Percentiles rank a stretch among this genome's conserved stretches.
phyloP scores from a whole-genome alignment of 345 rosid species.

The Lagerstroemia speciosa region DNA sequence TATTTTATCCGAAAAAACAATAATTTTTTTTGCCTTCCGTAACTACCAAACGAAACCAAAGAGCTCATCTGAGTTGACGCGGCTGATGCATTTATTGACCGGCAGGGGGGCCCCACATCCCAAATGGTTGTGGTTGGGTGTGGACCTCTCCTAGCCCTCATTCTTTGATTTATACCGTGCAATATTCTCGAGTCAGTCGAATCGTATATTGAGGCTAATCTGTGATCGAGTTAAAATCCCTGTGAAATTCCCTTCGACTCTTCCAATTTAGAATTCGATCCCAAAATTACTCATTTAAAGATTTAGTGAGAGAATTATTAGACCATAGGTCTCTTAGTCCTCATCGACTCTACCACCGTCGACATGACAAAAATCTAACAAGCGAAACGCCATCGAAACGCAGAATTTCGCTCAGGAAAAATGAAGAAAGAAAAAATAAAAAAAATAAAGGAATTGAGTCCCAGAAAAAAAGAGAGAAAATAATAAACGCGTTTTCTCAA shows the following conservation, averaged over 20 bases:
- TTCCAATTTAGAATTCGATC: too few relatives aligned
- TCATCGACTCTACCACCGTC: too few relatives aligned
- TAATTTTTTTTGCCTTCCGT: neutral
- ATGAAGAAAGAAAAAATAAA: too few relatives aligned
- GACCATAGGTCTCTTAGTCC: too few relatives aligned
- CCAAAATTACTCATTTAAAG: too few relatives aligned
- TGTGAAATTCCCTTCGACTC: too few relatives aligned
- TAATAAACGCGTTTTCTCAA: slow-evolving; percentile 52
- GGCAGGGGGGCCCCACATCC: neutral
- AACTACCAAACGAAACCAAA: neutral
- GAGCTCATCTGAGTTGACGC: neutral
- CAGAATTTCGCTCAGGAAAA: too few relatives aligned
- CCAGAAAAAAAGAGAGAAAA: slow-evolving; percentile 2
- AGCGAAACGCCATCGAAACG: neutral
- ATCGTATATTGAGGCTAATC: too few relatives aligned
- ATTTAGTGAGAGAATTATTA: too few relatives aligned
- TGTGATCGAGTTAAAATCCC: too few relatives aligned
- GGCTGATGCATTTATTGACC: slow-evolving; percentile 3
- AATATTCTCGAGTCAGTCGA: too few relatives aligned
- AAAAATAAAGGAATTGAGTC: neutral
- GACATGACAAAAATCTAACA: neutral
- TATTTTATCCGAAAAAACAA: neutral
- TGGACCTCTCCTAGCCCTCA: neutral
- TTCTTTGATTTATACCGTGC: too few relatives aligned
- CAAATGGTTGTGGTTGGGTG: neutral